A percentile compares a stretch with the other conserved stretches of the same genome.
Conservation (phyloP, 2,329 filamentous ascomycete genomes). For the Tolypocladium ovalisporum region DNA sequence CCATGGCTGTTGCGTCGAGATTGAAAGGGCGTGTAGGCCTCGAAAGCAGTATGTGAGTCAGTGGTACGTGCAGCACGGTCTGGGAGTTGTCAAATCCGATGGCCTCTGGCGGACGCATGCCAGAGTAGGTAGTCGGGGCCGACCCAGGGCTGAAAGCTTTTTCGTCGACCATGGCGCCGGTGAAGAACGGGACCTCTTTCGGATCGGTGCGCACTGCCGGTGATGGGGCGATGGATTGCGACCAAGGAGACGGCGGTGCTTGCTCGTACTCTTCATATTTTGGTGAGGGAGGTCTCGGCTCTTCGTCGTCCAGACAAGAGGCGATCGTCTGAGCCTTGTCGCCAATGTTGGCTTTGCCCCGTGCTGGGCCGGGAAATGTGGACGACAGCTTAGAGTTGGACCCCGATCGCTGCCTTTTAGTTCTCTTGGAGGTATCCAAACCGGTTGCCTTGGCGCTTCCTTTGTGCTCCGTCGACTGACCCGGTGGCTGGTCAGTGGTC, state of each 20-base stretch:
- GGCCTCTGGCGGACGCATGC: conserved; percentile 65
- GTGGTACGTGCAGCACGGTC: conserved; percentile 86
- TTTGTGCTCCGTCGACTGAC: conserved; percentile 15
- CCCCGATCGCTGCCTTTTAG: conserved; percentile 32
- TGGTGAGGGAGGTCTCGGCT: conserved; percentile 37
- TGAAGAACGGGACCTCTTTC: conserved; percentile 84
- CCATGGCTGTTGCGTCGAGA: conserved; percentile 44
- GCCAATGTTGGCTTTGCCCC: conserved; percentile 19
- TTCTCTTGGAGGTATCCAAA: conserved; percentile 26
- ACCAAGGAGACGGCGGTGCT: conserved; percentile 83
- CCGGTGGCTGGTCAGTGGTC: conserved; percentile 20
- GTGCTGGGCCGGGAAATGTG: conserved; percentile 28
- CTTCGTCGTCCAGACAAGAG: conserved; percentile 30
- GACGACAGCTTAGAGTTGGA: conserved; percentile 40
- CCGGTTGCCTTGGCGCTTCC: conserved; percentile 18
- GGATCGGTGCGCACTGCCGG: conserved; percentile 77
- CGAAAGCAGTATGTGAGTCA: conserved; percentile 65
- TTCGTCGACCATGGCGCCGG: conserved; percentile 69
- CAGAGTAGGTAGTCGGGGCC: conserved; percentile 65
- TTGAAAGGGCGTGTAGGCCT: conserved; percentile 49
- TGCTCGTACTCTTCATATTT: conserved; percentile 93
- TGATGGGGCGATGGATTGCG: conserved; percentile 87
- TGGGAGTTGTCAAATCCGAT: conserved; percentile 87
- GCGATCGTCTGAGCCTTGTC: conserved; percentile 28
- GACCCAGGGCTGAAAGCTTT: conserved; percentile 73